These are phyloP conservation scores for Neofusicoccum sp. DNA, from an alignment of 2,329 filamentous ascomycete species.

Conservation along the genomic window DNA sequence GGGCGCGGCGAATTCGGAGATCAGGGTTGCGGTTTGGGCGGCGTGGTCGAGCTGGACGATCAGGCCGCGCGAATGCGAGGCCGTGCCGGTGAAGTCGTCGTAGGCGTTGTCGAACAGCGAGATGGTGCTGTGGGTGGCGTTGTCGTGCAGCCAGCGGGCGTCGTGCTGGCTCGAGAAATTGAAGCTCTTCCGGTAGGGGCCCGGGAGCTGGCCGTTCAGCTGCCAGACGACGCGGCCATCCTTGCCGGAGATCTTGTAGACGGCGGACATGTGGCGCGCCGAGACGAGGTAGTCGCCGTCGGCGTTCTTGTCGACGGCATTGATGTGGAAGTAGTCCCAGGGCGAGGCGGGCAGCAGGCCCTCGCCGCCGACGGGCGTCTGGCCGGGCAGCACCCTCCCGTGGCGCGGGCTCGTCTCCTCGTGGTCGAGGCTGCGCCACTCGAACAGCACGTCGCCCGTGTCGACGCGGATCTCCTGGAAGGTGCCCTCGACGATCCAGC, in stretches of 20 bases:
- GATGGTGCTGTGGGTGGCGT: constrained; percentile 52
- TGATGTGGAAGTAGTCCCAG: constrained; percentile 61
- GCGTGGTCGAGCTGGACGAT: neutral
- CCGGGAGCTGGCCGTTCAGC: constrained; percentile 37
- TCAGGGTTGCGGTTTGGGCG: constrained; percentile 14
- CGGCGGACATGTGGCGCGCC: constrained; percentile 50
- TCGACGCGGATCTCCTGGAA: constrained; percentile 59
- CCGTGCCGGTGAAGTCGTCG: constrained; percentile 48
- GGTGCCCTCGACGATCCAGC: constrained; percentile 55
- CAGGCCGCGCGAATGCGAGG: constrained; percentile 26
- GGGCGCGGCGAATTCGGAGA: constrained; percentile 33
- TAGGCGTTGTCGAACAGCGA: constrained; percentile 59
- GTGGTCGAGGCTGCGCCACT: constrained; percentile 61
- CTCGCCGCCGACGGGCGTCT: constrained; percentile 29
- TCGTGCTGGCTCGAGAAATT: constrained; percentile 58
- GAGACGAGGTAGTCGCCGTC: constrained; percentile 59
- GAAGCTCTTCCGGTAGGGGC: constrained; percentile 35
- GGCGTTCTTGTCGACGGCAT: constrained; percentile 56
- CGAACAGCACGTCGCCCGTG: constrained; percentile 58
- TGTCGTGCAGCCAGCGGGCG: constrained; percentile 50
- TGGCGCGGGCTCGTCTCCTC: constrained; percentile 46
- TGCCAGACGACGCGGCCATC: constrained; percentile 57
- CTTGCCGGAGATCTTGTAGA: constrained; percentile 51
- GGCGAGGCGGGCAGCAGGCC: constrained; percentile 44
- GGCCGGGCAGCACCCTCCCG: constrained; percentile 36